Evolutionary conservation across 495 filamentous ascomycete species (phyloP).

Genomic region (Echria macrotheca): DNA sequence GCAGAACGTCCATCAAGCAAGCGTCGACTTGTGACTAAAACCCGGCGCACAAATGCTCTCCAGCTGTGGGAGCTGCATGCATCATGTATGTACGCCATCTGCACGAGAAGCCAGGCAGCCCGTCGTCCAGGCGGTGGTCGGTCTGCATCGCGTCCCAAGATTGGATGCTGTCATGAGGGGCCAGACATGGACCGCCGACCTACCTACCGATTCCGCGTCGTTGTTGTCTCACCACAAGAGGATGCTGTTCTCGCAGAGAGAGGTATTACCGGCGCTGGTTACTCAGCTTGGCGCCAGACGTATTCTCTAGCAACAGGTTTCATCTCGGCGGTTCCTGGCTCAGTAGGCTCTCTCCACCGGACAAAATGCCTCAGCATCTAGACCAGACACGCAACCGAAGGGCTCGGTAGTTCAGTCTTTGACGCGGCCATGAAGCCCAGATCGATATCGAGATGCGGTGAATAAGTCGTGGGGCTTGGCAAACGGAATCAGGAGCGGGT

Average conservation of each 20-base stretch:
- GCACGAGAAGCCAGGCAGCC: slow-evolving; percentile 4
- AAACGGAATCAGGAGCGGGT: not conserved
- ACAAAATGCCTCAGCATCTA: no score
- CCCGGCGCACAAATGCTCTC: slow-evolving; percentile 1
- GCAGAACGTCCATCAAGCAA: not conserved
- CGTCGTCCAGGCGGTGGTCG: not conserved
- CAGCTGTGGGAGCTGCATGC: slow-evolving; percentile 6
- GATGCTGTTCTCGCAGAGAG: not conserved
- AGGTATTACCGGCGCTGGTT: not conserved
- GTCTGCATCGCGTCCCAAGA: slow-evolving; percentile 1
- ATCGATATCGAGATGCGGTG: not conserved
- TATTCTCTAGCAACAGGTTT: no score
- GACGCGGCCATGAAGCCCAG: not conserved
- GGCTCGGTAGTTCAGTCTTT: not conserved
- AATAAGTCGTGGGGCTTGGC: not conserved
- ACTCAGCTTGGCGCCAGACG: no score
- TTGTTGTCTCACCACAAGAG: not conserved
- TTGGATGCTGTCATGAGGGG: not conserved
- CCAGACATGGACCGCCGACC: no score
- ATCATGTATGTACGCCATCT: not conserved
- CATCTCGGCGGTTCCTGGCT: no score
- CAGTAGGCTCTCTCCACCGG: no score
- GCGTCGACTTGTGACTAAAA: not conserved
- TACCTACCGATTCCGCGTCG: no score
- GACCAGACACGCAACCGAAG: no score